Evolutionary conservation across 2,329 filamentous ascomycete species (phyloP).

Genomic region (Colletotrichum lini): DNA sequence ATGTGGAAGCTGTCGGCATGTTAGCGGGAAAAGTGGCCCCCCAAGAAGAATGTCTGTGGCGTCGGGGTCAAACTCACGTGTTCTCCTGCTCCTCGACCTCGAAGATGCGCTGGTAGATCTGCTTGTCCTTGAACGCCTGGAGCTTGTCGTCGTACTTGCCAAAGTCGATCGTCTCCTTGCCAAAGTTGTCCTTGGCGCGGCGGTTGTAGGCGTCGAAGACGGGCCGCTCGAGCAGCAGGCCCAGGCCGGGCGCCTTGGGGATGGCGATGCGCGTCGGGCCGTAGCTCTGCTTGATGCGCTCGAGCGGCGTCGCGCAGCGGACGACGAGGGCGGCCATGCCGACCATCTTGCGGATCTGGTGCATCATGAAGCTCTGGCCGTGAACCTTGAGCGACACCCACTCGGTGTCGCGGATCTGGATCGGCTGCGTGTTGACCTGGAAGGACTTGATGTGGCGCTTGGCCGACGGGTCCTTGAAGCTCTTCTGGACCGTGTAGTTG

Average conservation of each 20-base stretch:
- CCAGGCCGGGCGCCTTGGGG: constrained; percentile 92
- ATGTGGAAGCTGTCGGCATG: constrained; percentile 73
- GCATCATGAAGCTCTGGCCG: constrained; percentile 99
- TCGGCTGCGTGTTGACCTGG: constrained; percentile 79
- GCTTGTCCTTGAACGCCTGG: constrained; percentile 88
- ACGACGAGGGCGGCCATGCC: constrained; percentile 90
- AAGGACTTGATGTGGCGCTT: constrained; percentile 96
- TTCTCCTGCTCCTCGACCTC: constrained; percentile 89
- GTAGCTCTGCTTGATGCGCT: constrained; percentile 83
- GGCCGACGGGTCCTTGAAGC: constrained; percentile 83
- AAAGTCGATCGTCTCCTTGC: constrained; percentile 82
- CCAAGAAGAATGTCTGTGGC: not conserved
- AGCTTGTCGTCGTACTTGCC: constrained; percentile 83
- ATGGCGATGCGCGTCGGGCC: constrained; percentile 82
- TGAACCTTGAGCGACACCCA: constrained; percentile 98
- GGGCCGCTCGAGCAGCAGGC: constrained; percentile 88
- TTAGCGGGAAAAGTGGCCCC: constrained; percentile 18
- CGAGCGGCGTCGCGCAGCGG: constrained; percentile 82
- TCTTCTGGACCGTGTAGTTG: constrained; percentile 97
- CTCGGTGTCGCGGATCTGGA: constrained; percentile 91
- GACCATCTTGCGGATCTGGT: constrained; percentile 99
- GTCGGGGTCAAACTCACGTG: constrained; percentile 71
- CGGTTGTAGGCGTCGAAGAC: constrained; percentile 93
- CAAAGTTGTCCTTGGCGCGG: constrained; percentile 74
- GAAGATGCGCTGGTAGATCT: constrained; percentile 95